These are phyloP conservation scores for Arxiozyma slooffiae DNA, from an alignment of 1,139 yeast genomes.

Conservation along the genomic window DNA sequence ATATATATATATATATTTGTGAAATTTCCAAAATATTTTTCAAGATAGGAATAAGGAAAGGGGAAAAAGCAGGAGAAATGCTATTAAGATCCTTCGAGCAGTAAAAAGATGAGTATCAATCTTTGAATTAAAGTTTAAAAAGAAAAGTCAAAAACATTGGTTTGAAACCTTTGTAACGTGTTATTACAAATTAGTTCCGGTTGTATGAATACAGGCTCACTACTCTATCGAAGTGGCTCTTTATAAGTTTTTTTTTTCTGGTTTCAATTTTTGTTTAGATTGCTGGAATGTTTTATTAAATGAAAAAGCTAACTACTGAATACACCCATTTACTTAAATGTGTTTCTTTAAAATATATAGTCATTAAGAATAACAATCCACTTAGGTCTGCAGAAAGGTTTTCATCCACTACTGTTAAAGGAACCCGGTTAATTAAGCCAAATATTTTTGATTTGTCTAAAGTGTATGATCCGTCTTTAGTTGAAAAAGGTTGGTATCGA, in stretches of 20 bases:
- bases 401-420: background rate
- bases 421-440: background rate
- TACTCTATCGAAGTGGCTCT: background rate
- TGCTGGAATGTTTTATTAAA: background rate
- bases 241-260: too few species aligned
- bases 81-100: background rate
- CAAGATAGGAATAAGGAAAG: background rate
- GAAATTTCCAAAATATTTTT: too few species aligned
- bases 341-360: background rate
- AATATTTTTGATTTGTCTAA: background rate
- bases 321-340: background rate
- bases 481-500: conserved; percentile 90
- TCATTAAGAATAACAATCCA: background rate
- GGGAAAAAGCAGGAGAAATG: background rate
- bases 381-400: background rate
- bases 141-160: background rate
- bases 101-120: background rate
- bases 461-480: conserved; percentile 71
- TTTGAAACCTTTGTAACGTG: too few species aligned
- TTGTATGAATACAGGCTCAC: too few species aligned
- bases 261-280: background rate
- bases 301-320: background rate
- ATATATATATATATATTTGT: too few species aligned
- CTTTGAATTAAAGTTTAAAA: too few species aligned
- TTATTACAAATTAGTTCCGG: background rate